Percentiles rank a stretch among this genome's conserved stretches.
Conservation (phyloP, 306 rosid genomes). For the Cucumis hystrix region DNA sequence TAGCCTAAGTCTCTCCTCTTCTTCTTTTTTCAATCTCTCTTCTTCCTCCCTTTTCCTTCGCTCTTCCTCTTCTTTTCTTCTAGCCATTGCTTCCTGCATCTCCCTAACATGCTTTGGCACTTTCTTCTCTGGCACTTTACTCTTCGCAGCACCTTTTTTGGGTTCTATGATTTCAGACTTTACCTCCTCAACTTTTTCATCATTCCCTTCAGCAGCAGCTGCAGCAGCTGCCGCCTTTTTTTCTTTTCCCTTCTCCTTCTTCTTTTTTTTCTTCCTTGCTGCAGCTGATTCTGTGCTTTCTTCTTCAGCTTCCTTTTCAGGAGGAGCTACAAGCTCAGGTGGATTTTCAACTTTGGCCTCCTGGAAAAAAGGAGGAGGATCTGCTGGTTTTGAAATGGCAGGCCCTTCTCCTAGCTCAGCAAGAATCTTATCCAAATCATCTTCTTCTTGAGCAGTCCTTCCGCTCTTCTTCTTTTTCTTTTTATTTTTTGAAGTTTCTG, state of each 20-base stretch:
- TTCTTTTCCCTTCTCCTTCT: conserved; percentile 69
- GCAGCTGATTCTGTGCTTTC: conserved; percentile 83
- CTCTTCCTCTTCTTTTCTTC: conserved; percentile 80
- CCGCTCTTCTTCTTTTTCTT: conserved; percentile 94
- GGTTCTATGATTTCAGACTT: conserved; percentile 33
- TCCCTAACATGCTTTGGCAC: conserved; percentile 97
- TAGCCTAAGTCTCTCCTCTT: conserved; percentile 60
- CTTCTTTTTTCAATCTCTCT: conserved; percentile 78
- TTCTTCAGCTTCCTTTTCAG: conserved; percentile 69
- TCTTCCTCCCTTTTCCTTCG: conserved; percentile 70
- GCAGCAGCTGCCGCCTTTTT: conserved; percentile 62
- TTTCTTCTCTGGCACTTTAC: conserved; percentile 75
- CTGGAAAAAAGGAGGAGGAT: conserved; percentile 26
- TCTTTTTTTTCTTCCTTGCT: conserved; percentile 92
- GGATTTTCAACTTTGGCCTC: conserved; percentile 45
- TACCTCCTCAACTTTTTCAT: conserved; percentile 31
- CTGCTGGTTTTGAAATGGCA: conserved; percentile 23
- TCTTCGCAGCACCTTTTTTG: conserved; percentile 59
- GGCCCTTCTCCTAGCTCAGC: conserved; percentile 82
- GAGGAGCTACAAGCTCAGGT: conserved; percentile 29
- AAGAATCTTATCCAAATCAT: conserved; percentile 82
- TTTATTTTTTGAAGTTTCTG: conserved; percentile 60
- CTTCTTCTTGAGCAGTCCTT: conserved; percentile 95
- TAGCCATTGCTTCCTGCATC: conserved; percentile 89
- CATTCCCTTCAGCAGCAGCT: conserved; percentile 25